Conservation (phyloP, 345 rosid genomes). For the Psidium friedrichsthalianum region DNA sequence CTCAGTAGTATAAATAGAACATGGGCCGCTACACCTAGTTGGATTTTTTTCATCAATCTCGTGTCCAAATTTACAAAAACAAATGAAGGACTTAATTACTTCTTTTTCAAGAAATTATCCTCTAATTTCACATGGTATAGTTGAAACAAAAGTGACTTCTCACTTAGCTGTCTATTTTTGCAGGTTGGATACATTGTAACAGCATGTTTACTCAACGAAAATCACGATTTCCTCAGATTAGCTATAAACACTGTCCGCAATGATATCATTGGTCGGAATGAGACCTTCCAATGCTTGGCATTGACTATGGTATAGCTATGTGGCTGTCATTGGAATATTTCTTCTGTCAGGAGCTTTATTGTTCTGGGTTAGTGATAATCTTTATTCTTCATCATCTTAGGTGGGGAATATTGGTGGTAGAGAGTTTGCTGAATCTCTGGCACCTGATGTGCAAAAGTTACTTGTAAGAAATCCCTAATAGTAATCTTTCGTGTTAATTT, state of each 20-base stretch:
- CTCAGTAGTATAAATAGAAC: background rate
- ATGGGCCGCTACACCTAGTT: background rate
- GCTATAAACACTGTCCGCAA: constrained; percentile 95
- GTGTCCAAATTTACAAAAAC: background rate
- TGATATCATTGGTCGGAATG: constrained; percentile 97
- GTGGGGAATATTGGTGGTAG: constrained; percentile 99
- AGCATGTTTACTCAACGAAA: constrained; percentile 85
- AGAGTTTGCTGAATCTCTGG: constrained; percentile 96
- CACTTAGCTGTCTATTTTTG: constrained; percentile 12
- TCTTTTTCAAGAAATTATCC: background rate
- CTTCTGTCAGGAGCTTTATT: background rate
- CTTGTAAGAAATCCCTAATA: constrained; percentile 45
- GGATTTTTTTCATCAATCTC: background rate
- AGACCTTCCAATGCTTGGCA: constrained; percentile 98
- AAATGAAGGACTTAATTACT: background rate
- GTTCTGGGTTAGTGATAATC: background rate
- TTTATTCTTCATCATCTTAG: constrained; percentile 22
- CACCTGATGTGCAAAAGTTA: constrained; percentile 96
- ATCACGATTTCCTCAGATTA: constrained; percentile 91
- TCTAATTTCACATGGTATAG: background rate
- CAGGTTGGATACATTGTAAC: constrained; percentile 99
- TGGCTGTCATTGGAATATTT: background rate
- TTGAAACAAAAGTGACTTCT: background rate
- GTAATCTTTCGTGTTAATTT: background rate
- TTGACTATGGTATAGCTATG: constrained; percentile 75